A percentile compares a stretch with the other conserved stretches of the same genome.
Conservation (phyloP, 164 flowering plant genomes). For the Vitis rupestris region DNA sequence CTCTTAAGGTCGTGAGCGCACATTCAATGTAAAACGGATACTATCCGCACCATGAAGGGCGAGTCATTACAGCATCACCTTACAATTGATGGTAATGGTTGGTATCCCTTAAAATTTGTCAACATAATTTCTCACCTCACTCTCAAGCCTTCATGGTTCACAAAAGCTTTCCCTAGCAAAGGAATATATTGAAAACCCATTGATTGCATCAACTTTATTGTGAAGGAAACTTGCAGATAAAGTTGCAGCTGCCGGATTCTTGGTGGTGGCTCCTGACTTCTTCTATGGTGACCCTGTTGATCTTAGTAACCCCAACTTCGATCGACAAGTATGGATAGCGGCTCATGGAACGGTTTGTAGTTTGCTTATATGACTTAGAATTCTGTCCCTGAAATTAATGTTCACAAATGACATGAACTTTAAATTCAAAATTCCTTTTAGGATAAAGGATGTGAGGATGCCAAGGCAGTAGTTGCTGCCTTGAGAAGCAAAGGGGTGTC, state of each 20-base stretch:
- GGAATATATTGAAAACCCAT: background rate
- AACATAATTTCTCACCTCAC: too few species aligned
- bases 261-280: conserved; percentile 38
- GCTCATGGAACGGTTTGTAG: conserved; percentile 25
- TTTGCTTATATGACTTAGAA: background rate
- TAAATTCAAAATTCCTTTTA: conserved; percentile 6
- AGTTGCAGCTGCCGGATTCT: conserved; percentile 27
- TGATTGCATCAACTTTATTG: background rate
- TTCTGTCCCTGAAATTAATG: background rate
- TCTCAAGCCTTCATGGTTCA: too few species aligned
- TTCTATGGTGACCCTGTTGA: conserved; percentile 25
- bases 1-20: too few species aligned
- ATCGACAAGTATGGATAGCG: conserved; percentile 14
- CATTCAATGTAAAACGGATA: too few species aligned
- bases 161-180: background rate
- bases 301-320: conserved; percentile 7
- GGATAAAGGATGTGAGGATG: conserved; percentile 52
- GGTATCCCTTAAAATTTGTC: too few species aligned
- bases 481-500: conserved; percentile 36
- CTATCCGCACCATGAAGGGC: too few species aligned
- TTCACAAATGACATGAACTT: background rate
- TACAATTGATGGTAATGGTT: too few species aligned
- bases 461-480: conserved; percentile 40
- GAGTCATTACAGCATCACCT: too few species aligned
- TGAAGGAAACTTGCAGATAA: conserved; percentile 28